These are phyloP conservation scores for Pholiota adiposa DNA, from an alignment of 1,284 basidiomycete genomes.

Conservation along the genomic window DNA sequence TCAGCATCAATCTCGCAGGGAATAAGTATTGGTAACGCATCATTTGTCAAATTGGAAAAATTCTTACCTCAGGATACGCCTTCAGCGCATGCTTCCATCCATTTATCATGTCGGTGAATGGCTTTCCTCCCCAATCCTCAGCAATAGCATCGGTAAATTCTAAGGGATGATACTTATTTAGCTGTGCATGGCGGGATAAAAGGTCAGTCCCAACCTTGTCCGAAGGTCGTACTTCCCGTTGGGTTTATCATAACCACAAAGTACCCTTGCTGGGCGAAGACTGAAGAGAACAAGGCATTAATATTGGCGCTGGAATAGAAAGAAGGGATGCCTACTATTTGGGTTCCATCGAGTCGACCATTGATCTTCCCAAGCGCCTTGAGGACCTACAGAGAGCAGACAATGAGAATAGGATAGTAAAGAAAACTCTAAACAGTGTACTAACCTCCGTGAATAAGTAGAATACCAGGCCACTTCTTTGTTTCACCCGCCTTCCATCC, in stretches of 20 bases:
- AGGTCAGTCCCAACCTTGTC: slow-evolving; percentile 61
- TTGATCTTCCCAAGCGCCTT: slow-evolving; percentile 81
- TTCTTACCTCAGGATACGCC: slow-evolving; percentile 69
- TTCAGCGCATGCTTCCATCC: slow-evolving; percentile 78
- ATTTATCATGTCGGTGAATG: slow-evolving; percentile 78
- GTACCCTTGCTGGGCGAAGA: slow-evolving; percentile 85
- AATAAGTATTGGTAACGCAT: not conserved
- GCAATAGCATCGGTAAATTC: slow-evolving; percentile 83
- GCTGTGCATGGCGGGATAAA: not conserved
- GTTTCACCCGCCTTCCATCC: slow-evolving; percentile 68
- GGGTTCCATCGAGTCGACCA: slow-evolving; percentile 92
- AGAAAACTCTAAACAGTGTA: not conserved
- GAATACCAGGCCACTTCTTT: slow-evolving; percentile 76
- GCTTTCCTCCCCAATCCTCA: slow-evolving; percentile 85
- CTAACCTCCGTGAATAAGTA: slow-evolving; percentile 78
- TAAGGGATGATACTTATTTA: slow-evolving; percentile 30
- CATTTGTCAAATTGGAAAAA: not conserved
- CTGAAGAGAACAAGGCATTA: slow-evolving; percentile 35
- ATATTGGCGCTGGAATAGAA: not conserved
- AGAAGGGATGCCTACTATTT: slow-evolving; percentile 50
- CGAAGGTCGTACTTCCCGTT: slow-evolving; percentile 88
- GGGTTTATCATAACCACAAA: slow-evolving; percentile 87
- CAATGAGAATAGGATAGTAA: too few relatives aligned
- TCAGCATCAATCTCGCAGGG: slow-evolving; percentile 72
- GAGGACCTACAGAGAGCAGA: slow-evolving; percentile 54